Evolutionary conservation across 129 eudicot species (phyloP).

Genomic region (Calendula officinalis): DNA sequence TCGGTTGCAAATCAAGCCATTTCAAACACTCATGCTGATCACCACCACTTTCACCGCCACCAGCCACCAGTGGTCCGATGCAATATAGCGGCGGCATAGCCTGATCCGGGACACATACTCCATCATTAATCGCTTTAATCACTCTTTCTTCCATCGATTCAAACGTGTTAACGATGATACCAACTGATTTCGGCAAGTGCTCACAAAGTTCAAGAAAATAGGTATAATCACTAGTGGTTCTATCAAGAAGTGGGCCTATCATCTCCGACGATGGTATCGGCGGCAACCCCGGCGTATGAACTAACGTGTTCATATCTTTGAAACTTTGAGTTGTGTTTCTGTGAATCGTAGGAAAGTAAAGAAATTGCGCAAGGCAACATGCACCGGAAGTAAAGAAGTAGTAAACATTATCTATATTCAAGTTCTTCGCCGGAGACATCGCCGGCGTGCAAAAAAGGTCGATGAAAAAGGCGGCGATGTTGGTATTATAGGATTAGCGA

Average conservation of each 20-base stretch:
- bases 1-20: slow-evolving; percentile 49
- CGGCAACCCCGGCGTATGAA: slow-evolving; percentile 29
- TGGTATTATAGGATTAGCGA: too few species aligned
- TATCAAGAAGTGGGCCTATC: slow-evolving; percentile 30
- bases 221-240: slow-evolving; percentile 21
- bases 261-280: slow-evolving; percentile 26
- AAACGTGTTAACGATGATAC: slow-evolving; percentile 50
- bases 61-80: slow-evolving; percentile 55
- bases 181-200: slow-evolving; percentile 38
- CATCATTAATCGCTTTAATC: slow-evolving; percentile 43
- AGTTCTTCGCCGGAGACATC: not conserved
- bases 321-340: slow-evolving; percentile 13
- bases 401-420: slow-evolving; percentile 21
- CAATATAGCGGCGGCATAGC: slow-evolving; percentile 53
- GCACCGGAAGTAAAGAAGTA: slow-evolving; percentile 33
- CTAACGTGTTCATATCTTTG: slow-evolving; percentile 21
- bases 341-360: slow-evolving; percentile 24
- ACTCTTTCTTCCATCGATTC: slow-evolving; percentile 49
- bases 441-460: slow-evolving; percentile 32
- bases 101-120: slow-evolving; percentile 36
- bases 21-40: slow-evolving; percentile 31
- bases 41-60: not conserved
- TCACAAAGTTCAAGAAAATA: slow-evolving; percentile 25
- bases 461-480: slow-evolving; percentile 26
- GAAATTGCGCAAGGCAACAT: slow-evolving; percentile 14